Evolutionary conservation across 345 rosid species (phyloP).

Genomic region (Eutrema heterophyllum): DNA sequence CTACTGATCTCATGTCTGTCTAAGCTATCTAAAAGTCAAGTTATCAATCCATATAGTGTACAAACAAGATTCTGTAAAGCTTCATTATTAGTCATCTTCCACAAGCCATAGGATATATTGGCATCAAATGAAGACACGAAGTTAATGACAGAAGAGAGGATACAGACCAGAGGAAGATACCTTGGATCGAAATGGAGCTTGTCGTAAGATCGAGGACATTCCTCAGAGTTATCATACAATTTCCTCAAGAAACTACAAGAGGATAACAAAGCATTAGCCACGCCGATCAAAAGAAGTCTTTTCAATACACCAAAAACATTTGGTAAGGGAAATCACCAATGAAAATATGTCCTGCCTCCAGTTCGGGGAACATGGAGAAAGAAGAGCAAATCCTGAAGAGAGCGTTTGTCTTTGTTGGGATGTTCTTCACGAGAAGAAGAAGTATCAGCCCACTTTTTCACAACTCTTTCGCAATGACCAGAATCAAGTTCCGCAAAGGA

Average conservation of each 20-base stretch:
- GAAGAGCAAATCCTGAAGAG: conserved; percentile 68
- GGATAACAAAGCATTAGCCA: conserved; percentile 15
- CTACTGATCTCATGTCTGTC: neutral
- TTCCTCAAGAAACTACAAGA: conserved; percentile 80
- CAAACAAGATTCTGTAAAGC: neutral
- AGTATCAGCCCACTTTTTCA: conserved; percentile 62
- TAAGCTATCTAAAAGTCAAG: conserved; percentile 8
- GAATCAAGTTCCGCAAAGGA: conserved; percentile 40
- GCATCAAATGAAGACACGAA: neutral
- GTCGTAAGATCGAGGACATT: conserved; percentile 96
- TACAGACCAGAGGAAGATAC: conserved; percentile 31
- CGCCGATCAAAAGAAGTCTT: neutral
- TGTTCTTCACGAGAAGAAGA: conserved; percentile 44
- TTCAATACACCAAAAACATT: neutral
- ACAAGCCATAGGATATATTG: neutral
- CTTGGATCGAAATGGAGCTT: conserved; percentile 88
- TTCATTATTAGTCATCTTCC: neutral
- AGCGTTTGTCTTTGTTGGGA: conserved; percentile 51
- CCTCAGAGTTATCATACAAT: conserved; percentile 56
- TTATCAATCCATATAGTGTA: neutral
- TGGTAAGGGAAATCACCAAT: conserved; percentile 47
- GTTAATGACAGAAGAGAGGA: neutral
- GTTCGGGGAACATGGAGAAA: conserved; percentile 96
- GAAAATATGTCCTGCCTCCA: conserved; percentile 91
- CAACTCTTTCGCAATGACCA: conserved; percentile 58